Evolutionary conservation across 306 rosid genomes (phyloP), one percentile per base, ranked within the genome.

Genomic region (Lupinus albus): DNA sequence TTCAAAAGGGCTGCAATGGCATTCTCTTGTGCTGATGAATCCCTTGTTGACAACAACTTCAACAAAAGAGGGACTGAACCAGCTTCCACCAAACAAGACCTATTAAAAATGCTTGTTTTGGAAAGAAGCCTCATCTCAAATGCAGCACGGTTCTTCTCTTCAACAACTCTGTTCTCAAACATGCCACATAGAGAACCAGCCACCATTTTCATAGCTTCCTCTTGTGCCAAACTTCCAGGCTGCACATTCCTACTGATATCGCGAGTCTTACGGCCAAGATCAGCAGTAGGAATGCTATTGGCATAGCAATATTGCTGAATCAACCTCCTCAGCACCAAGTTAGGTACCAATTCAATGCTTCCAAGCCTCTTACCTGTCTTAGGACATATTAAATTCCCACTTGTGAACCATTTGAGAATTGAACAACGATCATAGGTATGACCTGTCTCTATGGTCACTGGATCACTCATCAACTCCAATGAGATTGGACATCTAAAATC

Each of bases 401-500:
- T 71, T 11, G 47, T 67, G 12, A 93, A 85, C 99, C 97, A 93
- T 60, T 82, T 90, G 49, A 73, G 63, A 79, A 93, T 93, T n/a
- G 97, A 93, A 6, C 84, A 61, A 2, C 96, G 94, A 72, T 93
- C 99, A 35, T 93, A 93, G 18, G 82, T 88, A 0, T 93, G 99
- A 63, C 99, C 96, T 0, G 99, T 86, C 52, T 75, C 71, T 8
- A 93, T 67, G 0, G 90, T 88, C 70, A 93, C 96, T 0, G 99
- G 97, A 72, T 93, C 97, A 56, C 35, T 67, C 96, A 93, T 90
- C 68, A 88, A 53, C 18, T 93, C 97, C 6, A 93, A 59, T 13
- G 98, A 78, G 38, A 93, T 90, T 16, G 99, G 95, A 67, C 99
- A 93, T 64, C 83, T 79, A 56, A 93, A 84, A 85, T 93, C 99